Percentiles rank a stretch among this genome's conserved stretches.
Conservation (phyloP, 768 basidiomycete species). For the Lyophyllum shimeji region DNA sequence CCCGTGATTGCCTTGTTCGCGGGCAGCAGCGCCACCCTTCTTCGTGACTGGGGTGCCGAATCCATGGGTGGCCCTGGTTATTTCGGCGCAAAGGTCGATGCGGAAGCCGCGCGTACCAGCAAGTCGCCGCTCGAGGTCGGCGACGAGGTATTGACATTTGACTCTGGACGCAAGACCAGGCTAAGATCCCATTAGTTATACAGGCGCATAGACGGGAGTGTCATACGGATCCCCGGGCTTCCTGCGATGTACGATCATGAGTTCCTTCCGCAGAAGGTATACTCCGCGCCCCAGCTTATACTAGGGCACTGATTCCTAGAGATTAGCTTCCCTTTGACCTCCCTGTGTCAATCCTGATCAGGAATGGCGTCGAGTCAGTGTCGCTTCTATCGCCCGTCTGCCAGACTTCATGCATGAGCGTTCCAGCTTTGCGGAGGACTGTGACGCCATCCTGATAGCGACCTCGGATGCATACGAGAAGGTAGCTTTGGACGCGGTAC, state of each 20-base stretch:
- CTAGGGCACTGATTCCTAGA: background rate
- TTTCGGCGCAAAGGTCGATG: conserved; percentile 11
- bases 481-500: conserved; percentile 10
- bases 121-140: conserved; percentile 12
- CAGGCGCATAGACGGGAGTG: conserved; percentile 12
- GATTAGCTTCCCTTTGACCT: conserved; percentile 1
- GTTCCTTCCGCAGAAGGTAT: conserved; percentile 16
- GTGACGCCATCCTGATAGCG: conserved; percentile 14
- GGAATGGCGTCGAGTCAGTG: conserved; percentile 1
- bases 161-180: background rate
- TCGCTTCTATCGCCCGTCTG: background rate
- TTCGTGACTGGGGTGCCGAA: conserved; percentile 20
- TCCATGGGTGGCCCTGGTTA: conserved; percentile 20
- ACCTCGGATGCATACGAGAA: conserved; percentile 18
- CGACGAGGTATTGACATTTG: conserved; percentile 10
- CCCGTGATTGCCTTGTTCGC: conserved; percentile 16
- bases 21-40: background rate
- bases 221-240: conserved; percentile 20
- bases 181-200: conserved; percentile 14
- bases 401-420: background rate
- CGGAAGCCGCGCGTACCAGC: conserved; percentile 12
- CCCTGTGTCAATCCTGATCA: background rate
- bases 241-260: conserved; percentile 24
- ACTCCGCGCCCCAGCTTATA: background rate
- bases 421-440: conserved; percentile 2